Conservation (phyloP, 2,329 filamentous ascomycete genomes). For the Escovopsis sp. region DNA sequence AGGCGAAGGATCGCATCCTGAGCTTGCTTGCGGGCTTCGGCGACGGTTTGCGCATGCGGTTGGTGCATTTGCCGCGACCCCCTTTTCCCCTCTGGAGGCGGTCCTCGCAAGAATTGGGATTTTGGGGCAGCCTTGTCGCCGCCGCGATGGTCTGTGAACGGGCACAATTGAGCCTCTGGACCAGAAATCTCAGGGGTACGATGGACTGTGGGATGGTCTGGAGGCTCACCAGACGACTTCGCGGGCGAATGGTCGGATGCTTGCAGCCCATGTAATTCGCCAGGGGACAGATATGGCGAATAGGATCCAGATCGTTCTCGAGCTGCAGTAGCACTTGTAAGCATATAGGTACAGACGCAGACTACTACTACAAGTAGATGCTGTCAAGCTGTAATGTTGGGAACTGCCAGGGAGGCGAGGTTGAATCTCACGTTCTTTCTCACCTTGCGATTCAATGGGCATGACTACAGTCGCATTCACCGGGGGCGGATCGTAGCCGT, state of each 20-base stretch:
- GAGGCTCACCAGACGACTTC: background rate
- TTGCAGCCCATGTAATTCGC: constrained; percentile 22
- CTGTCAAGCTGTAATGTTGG: background rate
- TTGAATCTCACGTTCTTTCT: background rate
- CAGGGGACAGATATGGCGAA: constrained; percentile 34
- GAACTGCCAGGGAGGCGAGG: background rate
- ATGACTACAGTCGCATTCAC: background rate
- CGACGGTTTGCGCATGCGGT: constrained; percentile 5
- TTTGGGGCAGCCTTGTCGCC: too few species aligned
- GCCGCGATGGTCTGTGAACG: too few species aligned
- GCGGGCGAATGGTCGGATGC: background rate
- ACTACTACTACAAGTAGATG: too few species aligned
- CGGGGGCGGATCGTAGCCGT: constrained; percentile 32
- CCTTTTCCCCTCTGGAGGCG: background rate
- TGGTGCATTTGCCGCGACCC: background rate
- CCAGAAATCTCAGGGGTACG: too few species aligned
- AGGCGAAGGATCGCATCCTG: constrained; percentile 52
- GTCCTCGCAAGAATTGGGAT: too few species aligned
- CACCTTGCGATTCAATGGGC: background rate
- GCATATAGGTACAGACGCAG: too few species aligned
- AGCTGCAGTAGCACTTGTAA: background rate
- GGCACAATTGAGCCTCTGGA: too few species aligned
- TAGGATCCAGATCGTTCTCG: constrained; percentile 37
- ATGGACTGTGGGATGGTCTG: too few species aligned
- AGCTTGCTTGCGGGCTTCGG: constrained; percentile 40